Evolutionary conservation across 345 rosid species (phyloP), one percentile per base, ranked within the genome.

Genomic region (Eucalyptus cloeziana): DNA sequence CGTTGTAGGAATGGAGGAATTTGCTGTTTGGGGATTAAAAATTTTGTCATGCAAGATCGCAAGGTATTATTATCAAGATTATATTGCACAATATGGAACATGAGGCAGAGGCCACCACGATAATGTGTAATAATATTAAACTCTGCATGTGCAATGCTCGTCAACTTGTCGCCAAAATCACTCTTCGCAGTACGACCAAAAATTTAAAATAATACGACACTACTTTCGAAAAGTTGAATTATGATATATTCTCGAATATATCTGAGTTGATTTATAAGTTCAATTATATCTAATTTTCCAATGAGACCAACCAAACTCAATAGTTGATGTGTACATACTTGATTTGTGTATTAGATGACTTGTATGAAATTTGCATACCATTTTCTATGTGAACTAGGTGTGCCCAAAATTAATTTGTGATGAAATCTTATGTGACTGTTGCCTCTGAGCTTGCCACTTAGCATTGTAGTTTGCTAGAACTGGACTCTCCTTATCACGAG

Each of bases 231-330:
- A 16, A 10, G 25, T 71, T 22, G 8, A 21, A 71, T 37, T 37
- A 9, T 37, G 1, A 22, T 19, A 71, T 24, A 37, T 17, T 21
- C 8, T 40, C 1, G 0, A 19, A 19, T 21, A 71, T 10, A 11
- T 76, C 15, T 1, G 0, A 3, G 8, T 40, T 0, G 1, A 76
- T 19, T 21, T 0, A 10, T 76, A 76, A 64, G 0, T 1, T 14
- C 3, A 62, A 62, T 2, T 62, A 60, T 12, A 33, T 33, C 24
- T 8, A 3, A 69, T 17, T 33, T 14, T 69, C 0, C 0, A 33
- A 69, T 33, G 2, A 69, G 24, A 19, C 13, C 3, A 1, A 71
- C 27, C 83, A 71, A 37, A 37, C 27, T 21, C 44, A 3, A 37
- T 3, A 6, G 0, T 10, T 76, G 15, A n/a, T 64, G 40, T 16